A percentile compares a stretch with the other conserved stretches of the same genome.
phyloP scores from a whole-genome alignment of 1,284 basidiomycete genomes.

The Bondarzewia mesenterica region DNA sequence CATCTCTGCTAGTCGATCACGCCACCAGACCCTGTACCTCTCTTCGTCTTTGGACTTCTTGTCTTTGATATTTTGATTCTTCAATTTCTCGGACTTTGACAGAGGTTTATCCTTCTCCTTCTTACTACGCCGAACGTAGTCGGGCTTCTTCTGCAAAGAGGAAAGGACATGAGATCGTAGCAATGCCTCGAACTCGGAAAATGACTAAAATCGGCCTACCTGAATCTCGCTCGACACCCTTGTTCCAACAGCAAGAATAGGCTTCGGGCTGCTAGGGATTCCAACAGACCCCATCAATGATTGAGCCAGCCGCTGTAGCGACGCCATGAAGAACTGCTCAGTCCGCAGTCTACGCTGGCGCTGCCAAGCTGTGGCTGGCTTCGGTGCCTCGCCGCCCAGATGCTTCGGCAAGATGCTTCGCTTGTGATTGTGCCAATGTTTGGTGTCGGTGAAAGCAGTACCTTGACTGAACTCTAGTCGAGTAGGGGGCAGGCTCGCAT shows the following conservation, averaged over 20 bases:
- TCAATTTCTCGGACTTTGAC: conserved; percentile 33
- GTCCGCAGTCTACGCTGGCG: conserved; percentile 29
- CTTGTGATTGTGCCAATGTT: conserved; percentile 50
- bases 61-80: conserved; percentile 34
- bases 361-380: conserved; percentile 25
- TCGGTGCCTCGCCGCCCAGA: conserved; percentile 36
- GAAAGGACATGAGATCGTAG: neutral
- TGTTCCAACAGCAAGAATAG: neutral
- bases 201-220: neutral
- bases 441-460: conserved; percentile 38
- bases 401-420: conserved; percentile 45
- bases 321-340: conserved; percentile 50
- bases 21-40: conserved; percentile 40
- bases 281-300: conserved; percentile 55
- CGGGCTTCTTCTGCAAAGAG: neutral
- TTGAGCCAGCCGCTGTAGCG: conserved; percentile 48
- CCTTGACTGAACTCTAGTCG: conserved; percentile 32
- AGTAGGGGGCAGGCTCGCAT: conserved; percentile 12
- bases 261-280: neutral
- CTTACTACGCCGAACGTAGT: conserved; percentile 9
- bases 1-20: conserved; percentile 31
- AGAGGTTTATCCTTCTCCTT: conserved; percentile 23
- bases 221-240: neutral
- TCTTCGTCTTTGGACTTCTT: conserved; percentile 32
- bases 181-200: neutral